Base-by-base conservation (phyloP, 257 asterid species). In the Salvia hispanica region DNA sequence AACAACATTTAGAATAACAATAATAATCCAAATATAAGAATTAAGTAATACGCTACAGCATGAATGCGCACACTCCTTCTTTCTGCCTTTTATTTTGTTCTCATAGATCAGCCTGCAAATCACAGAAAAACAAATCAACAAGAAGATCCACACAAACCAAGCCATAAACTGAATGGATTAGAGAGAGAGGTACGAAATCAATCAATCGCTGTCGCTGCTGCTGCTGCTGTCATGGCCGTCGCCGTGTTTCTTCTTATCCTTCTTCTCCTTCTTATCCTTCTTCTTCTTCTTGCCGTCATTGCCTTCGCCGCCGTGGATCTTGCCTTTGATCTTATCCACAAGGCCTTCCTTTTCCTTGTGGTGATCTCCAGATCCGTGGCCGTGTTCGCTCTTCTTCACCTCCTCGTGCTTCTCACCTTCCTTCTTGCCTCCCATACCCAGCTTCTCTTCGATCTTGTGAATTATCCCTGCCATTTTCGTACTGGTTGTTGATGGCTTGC, bases 391-490 rank as follows among this genome's bases (percentile, higher is more conserved):
- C 61, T 78, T 73, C 62, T 81, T 84, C 43, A 64, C 76, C 0
- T 55, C 79, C 4, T 58, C 74, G 63, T 79, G 84, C 2, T 74
- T 67, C 33, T 78, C 86, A 7, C 66, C 85, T 12, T 81, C 88
- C 66, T 85, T 88, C 66, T 81, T 60, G 53, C 89, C 95, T 53
- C 93, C 91, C 79, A 82, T 57, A 65, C 85, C 83, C 2, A 88
- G 74, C 28, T 70, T 84, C 84, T 85, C 90, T 64, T 77, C 89
- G 54, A 88, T 84, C 84, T 88, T 88, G 74, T 86, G 84, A 33
- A 88, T 78, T 67, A 88, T 81, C 64, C 93, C 91, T 44, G 96
- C 81, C 96, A 88, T 88, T 74, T 16, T 51, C 10, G 3, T 25
- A 25, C 2, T 25, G 31, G 31, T 31, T 4, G 53, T 61, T 18